Base-by-base conservation (phyloP, 805 yeast species). In the Wickerhamiella azymoides region DNA sequence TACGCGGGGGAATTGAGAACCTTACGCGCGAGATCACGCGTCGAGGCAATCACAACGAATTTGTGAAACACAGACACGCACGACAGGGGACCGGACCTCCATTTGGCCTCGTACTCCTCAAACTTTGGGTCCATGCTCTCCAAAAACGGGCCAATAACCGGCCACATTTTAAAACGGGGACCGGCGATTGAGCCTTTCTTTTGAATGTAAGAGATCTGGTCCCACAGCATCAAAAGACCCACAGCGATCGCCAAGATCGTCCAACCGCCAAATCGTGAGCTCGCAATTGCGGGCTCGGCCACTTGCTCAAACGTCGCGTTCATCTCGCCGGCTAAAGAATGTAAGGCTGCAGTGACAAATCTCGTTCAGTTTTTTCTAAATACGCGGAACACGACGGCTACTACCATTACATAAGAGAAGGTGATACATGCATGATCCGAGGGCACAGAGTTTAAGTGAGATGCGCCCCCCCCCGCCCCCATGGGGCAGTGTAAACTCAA, bases 11-110 rank as follows among this genome's bases (percentile, higher is more conserved):
- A 77, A 59, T 76, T 79, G 57, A 89, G 72, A 50, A 86, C 77
- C 58, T 88, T 88, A 62, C 96, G 77, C 26, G 95, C 82, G 50
- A 88, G 69, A 55, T 86, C 96, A 60, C 95, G 78, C 24, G 79
- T 72, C 10, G 92, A 79, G 7, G 95, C 96, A 63, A 89, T 84
- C 43, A 92, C 93, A 36, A 92, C 98, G 59, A 89, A 89, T 68
- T 92, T 92, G 71, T 92, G 98, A 73, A 92, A 92, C 50, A 92
- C 92, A 2, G 96, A 88, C 40, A 92, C 98, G 70, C 98, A 92
- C 11, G 94, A 82, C 47, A 92, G 70, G 11, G 89, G 92, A 50
- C 98, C 98, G 6, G 92, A 79, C 57, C 75, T 77, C 98, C 98
- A 92, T 63, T 92, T 92, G 42, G 84, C 84, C 62, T 76, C 70